phyloP scores from a whole-genome alignment of 2,329 filamentous ascomycete species.

The Aspergillus calidoustus region DNA sequence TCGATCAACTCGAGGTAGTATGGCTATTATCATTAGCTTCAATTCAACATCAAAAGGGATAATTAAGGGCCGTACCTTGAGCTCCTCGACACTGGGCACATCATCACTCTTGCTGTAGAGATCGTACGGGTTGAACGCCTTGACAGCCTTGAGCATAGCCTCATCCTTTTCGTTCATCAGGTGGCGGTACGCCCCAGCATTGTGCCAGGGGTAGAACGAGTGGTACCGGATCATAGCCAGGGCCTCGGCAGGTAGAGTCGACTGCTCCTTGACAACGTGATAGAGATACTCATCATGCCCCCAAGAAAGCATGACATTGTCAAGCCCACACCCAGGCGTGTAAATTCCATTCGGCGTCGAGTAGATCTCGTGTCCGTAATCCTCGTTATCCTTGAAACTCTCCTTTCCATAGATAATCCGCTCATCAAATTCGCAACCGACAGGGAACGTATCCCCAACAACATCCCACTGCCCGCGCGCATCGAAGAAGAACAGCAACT shows the following conservation, averaged over 20 bases:
- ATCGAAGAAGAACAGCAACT: conserved; percentile 60
- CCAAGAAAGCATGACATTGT: conserved; percentile 89
- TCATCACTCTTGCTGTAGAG: conserved; percentile 90
- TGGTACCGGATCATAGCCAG: conserved; percentile 94
- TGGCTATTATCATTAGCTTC: conserved; percentile 49
- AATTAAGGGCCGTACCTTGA: conserved; percentile 61
- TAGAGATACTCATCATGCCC: conserved; percentile 66
- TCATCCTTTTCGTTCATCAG: conserved; percentile 84
- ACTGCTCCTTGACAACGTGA: conserved; percentile 83
- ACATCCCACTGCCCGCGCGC: conserved; percentile 93
- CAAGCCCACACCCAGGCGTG: conserved; percentile 74
- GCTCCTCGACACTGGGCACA: conserved; percentile 72
- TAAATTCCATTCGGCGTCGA: conserved; percentile 80
- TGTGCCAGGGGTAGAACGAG: conserved; percentile 92
- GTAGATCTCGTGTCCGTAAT: conserved; percentile 72
- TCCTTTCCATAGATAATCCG: conserved; percentile 79
- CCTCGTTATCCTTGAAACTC: conserved; percentile 76
- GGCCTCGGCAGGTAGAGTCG: conserved; percentile 75
- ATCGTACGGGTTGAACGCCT: conserved; percentile 90
- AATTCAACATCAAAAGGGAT: not conserved
- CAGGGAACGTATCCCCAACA: conserved; percentile 66
- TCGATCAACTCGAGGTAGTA: conserved; percentile 77
- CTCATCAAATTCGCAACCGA: conserved; percentile 60
- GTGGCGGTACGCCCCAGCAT: conserved; percentile 75
- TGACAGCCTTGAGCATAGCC: conserved; percentile 78